Evolutionary conservation across 2,329 filamentous ascomycete genomes (phyloP).

Genomic region (Cladosporium velox): DNA sequence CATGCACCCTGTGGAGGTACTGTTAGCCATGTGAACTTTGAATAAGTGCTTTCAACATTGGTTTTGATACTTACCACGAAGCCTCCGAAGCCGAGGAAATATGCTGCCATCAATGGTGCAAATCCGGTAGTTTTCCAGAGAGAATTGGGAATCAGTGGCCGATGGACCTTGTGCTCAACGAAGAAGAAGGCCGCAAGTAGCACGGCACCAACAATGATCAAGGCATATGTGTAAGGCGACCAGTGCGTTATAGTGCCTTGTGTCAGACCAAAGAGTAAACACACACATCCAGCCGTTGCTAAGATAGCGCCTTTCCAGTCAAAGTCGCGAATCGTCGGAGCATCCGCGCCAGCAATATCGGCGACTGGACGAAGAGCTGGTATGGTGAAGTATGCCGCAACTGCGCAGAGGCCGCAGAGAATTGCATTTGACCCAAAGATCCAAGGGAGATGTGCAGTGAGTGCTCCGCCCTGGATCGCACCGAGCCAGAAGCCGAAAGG

Average conservation of each 20-base stretch:
- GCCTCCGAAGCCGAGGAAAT: conserved; percentile 40
- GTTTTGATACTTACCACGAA: conserved; percentile 35
- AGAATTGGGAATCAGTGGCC: conserved; percentile 39
- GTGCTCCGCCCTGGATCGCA: conserved; percentile 45
- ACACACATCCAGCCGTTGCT: conserved; percentile 36
- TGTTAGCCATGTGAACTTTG: background rate
- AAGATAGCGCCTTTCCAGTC: conserved; percentile 38
- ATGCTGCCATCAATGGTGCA: conserved; percentile 44
- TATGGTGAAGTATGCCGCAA: conserved; percentile 45
- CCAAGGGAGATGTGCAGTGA: conserved; percentile 45
- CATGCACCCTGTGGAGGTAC: conserved; percentile 25
- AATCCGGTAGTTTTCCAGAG: conserved; percentile 50
- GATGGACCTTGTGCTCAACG: conserved; percentile 35
- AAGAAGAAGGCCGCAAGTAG: conserved; percentile 38
- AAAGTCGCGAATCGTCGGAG: conserved; percentile 30
- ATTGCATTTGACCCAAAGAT: conserved; percentile 49
- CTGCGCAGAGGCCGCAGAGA: conserved; percentile 40
- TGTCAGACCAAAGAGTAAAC: conserved; percentile 41
- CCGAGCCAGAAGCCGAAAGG: conserved; percentile 43
- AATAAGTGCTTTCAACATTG: conserved; percentile 20
- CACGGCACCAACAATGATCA: conserved; percentile 38
- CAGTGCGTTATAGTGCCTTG: conserved; percentile 40
- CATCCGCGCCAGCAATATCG: conserved; percentile 30
- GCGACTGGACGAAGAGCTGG: conserved; percentile 40
- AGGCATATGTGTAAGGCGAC: conserved; percentile 41